Conservation (phyloP, 225 moss, liverwort and hornwort genomes). For the Sphagnum contortum region DNA sequence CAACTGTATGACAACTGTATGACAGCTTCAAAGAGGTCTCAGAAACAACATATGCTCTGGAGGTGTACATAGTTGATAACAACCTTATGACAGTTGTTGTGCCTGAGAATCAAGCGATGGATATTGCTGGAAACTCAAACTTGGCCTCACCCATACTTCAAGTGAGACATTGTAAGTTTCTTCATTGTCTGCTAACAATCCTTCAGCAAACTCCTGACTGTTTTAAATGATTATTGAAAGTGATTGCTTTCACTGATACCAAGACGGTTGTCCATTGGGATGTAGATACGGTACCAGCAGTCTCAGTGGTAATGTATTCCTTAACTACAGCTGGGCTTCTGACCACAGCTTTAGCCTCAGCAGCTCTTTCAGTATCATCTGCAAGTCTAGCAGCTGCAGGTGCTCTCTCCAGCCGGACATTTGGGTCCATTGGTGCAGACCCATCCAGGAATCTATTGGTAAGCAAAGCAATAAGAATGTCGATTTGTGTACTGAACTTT, state of each 20-base stretch:
- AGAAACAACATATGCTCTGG: slow-evolving; percentile 54
- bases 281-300: slow-evolving; percentile 56
- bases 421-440: slow-evolving; percentile 45
- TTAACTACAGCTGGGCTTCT: slow-evolving; percentile 66
- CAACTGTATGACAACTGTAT: too few species aligned
- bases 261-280: too few species aligned
- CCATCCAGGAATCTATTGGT: slow-evolving; percentile 80
- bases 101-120: slow-evolving; percentile 40
- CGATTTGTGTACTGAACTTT: background rate
- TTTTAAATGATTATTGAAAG: background rate
- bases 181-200: slow-evolving; percentile 1
- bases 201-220: background rate
- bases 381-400: slow-evolving; percentile 69
- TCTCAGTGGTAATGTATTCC: slow-evolving; percentile 58
- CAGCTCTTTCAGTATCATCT: slow-evolving; percentile 58
- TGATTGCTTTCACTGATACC: too few species aligned
- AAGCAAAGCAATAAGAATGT: slow-evolving; percentile 1
- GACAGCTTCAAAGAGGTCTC: slow-evolving; percentile 64
- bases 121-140: slow-evolving; percentile 63
- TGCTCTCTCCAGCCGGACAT: slow-evolving; percentile 43
- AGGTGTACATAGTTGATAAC: slow-evolving; percentile 39
- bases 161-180: slow-evolving; percentile 67
- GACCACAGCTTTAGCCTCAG: slow-evolving; percentile 65
- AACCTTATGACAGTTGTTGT: slow-evolving; percentile 44
- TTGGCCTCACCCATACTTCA: slow-evolving; percentile 51